Percentiles rank a stretch among this genome's conserved stretches.
Conservation (phyloP, 164 flowering plant species). For the Stephania cephalantha region DNA sequence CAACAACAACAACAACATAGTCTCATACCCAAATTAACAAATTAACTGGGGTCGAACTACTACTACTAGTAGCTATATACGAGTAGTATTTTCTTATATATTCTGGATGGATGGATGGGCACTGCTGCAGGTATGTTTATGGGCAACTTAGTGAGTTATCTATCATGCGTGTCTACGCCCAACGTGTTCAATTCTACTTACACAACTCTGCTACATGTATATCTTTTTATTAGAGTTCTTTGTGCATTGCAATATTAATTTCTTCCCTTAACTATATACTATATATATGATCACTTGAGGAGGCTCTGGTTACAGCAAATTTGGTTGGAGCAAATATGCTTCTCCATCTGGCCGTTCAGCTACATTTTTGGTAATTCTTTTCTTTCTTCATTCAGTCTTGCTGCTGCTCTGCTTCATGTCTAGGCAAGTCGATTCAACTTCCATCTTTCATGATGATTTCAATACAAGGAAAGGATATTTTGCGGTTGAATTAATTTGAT, state of each 20-base stretch:
- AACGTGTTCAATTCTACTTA: constrained; percentile 31
- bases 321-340: constrained; percentile 87
- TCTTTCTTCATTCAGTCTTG: background rate
- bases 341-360: constrained; percentile 75
- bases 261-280: too few relatives aligned
- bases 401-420: background rate
- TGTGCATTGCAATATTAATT: too few relatives aligned
- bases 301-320: constrained; percentile 97
- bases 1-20: too few relatives aligned
- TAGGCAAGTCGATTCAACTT: background rate
- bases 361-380: constrained; percentile 68
- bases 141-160: constrained; percentile 29
- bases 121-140: background rate
- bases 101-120: too few relatives aligned
- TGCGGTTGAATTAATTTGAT: background rate
- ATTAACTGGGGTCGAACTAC: too few relatives aligned
- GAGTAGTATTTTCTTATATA: too few relatives aligned
- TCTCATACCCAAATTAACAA: too few relatives aligned
- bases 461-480: background rate
- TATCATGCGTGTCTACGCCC: constrained; percentile 58
- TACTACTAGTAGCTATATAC: background rate
- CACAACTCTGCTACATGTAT: background rate
- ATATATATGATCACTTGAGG: constrained; percentile 30
- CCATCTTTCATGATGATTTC: background rate
- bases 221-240: too few relatives aligned